phyloP scores from a whole-genome alignment of 495 filamentous ascomycete species.

The Endocarpon pusillum region DNA sequence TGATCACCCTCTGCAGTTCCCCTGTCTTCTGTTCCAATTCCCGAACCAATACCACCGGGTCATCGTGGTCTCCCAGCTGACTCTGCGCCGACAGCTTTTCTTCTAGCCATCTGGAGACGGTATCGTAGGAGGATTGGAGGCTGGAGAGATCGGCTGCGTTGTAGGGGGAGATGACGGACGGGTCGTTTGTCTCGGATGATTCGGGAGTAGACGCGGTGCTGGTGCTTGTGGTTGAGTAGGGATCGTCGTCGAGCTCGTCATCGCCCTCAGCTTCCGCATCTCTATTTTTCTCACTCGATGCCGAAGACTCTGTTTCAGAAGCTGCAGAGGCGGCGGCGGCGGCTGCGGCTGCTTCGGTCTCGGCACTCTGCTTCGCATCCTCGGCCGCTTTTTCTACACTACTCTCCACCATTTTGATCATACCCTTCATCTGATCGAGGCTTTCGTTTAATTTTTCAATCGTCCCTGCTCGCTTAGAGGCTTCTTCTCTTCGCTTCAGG shows the following conservation, averaged over 20 bases:
- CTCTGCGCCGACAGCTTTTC: too few relatives aligned
- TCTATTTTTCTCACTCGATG: too few relatives aligned
- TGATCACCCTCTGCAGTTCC: too few relatives aligned
- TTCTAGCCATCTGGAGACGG: too few relatives aligned
- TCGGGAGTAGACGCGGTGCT: constrained; percentile 9
- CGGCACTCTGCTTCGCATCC: constrained; percentile 16
- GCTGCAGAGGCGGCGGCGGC: constrained; percentile 9
- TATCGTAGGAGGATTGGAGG: too few relatives aligned
- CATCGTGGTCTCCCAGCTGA: too few relatives aligned
- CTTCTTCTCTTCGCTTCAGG: constrained; percentile 49
- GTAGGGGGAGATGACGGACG: constrained; percentile 13
- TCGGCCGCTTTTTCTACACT: constrained; percentile 28
- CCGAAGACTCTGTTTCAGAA: constrained; percentile 9
- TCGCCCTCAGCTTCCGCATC: too few relatives aligned
- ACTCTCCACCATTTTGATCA: constrained; percentile 1
- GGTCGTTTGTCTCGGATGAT: constrained; percentile 16
- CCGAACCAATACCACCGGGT: too few relatives aligned
- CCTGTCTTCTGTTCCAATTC: too few relatives aligned
- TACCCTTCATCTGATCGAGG: constrained; percentile 33
- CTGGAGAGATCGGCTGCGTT: constrained; percentile 24
- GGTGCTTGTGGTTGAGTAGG: constrained; percentile 19
- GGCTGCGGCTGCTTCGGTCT: constrained; percentile 13
- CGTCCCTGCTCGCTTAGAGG: constrained; percentile 43
- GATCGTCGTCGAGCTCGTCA: constrained; percentile 26
- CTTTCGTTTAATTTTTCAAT: constrained; percentile 45